phyloP scores from a whole-genome alignment of 2,329 filamentous ascomycete genomes.

The Grosmannia serpens region DNA sequence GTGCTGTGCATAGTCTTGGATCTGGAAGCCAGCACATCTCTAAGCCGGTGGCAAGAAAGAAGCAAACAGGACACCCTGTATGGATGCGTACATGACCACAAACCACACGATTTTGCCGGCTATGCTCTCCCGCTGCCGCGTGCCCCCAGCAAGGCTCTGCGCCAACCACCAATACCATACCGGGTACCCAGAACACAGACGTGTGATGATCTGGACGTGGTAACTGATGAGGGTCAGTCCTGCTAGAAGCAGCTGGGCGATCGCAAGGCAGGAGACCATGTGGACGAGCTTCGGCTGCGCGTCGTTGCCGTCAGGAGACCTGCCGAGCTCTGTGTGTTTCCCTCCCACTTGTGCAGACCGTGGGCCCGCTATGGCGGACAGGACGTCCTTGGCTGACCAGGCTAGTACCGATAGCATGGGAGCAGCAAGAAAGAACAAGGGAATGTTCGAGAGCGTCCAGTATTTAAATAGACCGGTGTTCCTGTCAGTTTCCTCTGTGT shows the following conservation, averaged over 20 bases:
- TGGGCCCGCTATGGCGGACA: constrained; percentile 12
- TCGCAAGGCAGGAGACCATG: constrained; percentile 48
- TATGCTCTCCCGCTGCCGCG: neutral
- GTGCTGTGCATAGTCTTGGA: neutral
- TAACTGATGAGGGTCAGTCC: constrained; percentile 64
- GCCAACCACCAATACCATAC: constrained; percentile 82
- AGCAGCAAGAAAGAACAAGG: constrained; percentile 72
- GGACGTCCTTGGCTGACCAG: constrained; percentile 41
- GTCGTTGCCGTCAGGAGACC: neutral
- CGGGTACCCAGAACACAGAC: constrained; percentile 78
- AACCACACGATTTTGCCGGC: constrained; percentile 40
- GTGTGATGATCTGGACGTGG: constrained; percentile 88
- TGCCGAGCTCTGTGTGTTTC: neutral
- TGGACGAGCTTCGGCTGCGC: constrained; percentile 11
- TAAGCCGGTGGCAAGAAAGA: constrained; percentile 86
- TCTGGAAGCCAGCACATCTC: neutral
- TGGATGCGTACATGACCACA: constrained; percentile 69
- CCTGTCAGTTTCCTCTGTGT: constrained; percentile 37
- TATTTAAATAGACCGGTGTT: constrained; percentile 79
- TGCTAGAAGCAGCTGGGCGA: constrained; percentile 62
- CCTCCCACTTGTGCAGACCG: neutral
- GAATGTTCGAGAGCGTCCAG: constrained; percentile 78
- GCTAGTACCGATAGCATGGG: constrained; percentile 64
- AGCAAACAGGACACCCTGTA: constrained; percentile 77
- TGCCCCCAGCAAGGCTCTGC: constrained; percentile 17